Percentiles rank a stretch among this genome's conserved stretches.
Conservation (phyloP, 2,329 filamentous ascomycete species). For the Myriosclerotinia curreyana region DNA sequence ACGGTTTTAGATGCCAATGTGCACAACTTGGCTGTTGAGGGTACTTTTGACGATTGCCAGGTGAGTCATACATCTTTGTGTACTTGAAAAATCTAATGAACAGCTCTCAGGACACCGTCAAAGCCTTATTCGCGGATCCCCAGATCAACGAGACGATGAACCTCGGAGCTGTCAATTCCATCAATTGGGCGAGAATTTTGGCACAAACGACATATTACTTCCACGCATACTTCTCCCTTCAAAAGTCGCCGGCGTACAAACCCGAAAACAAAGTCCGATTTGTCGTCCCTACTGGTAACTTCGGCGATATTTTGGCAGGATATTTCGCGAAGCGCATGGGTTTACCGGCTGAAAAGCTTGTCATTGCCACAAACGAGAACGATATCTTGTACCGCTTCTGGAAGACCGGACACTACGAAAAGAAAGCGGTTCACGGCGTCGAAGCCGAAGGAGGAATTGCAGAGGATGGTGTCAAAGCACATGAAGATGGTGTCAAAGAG, state of each 20-base stretch:
- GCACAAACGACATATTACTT: constrained; percentile 98
- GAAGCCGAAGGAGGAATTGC: constrained; percentile 54
- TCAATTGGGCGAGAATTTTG: constrained; percentile 93
- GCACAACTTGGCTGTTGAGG: constrained; percentile 84
- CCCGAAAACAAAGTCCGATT: constrained; percentile 71
- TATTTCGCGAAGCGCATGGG: constrained; percentile 93
- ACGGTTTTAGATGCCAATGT: constrained; percentile 88
- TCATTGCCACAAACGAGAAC: constrained; percentile 95
- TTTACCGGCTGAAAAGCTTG: constrained; percentile 79
- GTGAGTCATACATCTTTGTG: constrained; percentile 42
- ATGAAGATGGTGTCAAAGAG: constrained; percentile 76
- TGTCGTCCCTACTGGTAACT: constrained; percentile 93
- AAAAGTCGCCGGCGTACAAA: constrained; percentile 58
- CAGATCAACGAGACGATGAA: constrained; percentile 79
- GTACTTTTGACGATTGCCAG: constrained; percentile 96
- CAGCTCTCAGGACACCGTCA: constrained; percentile 71
- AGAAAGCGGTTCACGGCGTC: constrained; percentile 62
- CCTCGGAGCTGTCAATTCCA: constrained; percentile 91
- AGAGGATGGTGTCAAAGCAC: constrained; percentile 58
- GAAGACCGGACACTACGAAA: constrained; percentile 86
- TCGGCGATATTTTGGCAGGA: constrained; percentile 88
- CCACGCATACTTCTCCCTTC: constrained; percentile 84
- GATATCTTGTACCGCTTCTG: constrained; percentile 96
- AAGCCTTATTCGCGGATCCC: constrained; percentile 83
- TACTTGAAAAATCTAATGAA: constrained; percentile 25